Evolutionary conservation across 1,284 basidiomycete genomes (phyloP).

Genomic region (Puccinia coronata): DNA sequence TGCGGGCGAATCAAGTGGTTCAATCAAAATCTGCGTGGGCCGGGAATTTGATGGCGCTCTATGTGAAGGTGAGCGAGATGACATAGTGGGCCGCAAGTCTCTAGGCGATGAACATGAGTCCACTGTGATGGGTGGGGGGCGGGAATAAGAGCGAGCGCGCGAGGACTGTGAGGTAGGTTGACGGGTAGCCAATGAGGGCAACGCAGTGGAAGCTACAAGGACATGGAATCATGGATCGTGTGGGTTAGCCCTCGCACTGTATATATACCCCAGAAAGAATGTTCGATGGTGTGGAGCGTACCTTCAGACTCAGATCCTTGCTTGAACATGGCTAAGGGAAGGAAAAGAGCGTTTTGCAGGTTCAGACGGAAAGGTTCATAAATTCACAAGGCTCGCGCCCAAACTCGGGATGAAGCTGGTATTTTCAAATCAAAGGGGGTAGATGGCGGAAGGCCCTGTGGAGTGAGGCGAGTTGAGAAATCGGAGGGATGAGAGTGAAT

Average conservation of each 20-base stretch:
- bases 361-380: background rate
- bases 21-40: background rate
- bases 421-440: too few relatives aligned
- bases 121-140: constrained; percentile 15
- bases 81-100: background rate
- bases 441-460: too few relatives aligned
- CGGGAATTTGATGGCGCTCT: background rate
- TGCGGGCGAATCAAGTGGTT: constrained; percentile 31
- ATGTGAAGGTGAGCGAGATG: background rate
- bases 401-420: too few relatives aligned
- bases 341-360: constrained; percentile 8
- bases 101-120: background rate
- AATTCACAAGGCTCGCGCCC: too few relatives aligned
- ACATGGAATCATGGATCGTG: background rate
- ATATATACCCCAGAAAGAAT: too few relatives aligned
- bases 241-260: too few relatives aligned
- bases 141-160: constrained; percentile 24
- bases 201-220: background rate
- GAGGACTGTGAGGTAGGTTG: background rate
- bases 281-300: background rate
- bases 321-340: constrained; percentile 12
- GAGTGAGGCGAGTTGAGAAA: background rate
- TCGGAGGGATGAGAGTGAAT: background rate
- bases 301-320: background rate
- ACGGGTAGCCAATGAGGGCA: background rate